These are phyloP conservation scores for Tolypocladium inflatum DNA, from an alignment of 2,329 filamentous ascomycete species.

Conservation along the genomic window DNA sequence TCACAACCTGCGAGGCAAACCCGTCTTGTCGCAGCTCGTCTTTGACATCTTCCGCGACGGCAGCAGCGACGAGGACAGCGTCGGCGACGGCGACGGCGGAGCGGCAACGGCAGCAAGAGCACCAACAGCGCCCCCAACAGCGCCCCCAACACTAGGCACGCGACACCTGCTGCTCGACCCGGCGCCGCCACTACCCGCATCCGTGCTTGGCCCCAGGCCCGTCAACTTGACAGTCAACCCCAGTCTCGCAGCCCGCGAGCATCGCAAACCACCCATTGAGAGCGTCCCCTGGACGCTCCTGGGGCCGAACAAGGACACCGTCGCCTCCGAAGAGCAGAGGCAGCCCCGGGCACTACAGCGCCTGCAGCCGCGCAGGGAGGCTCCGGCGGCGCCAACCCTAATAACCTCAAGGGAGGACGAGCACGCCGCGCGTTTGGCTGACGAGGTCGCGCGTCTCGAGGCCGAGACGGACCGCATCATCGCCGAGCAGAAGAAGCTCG, in stretches of 20 bases:
- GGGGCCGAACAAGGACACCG: not conserved
- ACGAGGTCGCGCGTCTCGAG: conserved; percentile 33
- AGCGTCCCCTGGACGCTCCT: not conserved
- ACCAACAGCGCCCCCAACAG: not conserved
- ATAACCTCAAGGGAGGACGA: not conserved
- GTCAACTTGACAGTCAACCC: conserved; percentile 14
- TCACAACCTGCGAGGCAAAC: conserved; percentile 23
- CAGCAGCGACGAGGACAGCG: not conserved
- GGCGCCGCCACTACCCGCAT: conserved; percentile 12
- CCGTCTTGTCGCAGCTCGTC: conserved; percentile 17
- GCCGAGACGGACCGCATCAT: conserved; percentile 38
- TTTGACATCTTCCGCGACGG: conserved; percentile 20
- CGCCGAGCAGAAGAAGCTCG: conserved; percentile 39
- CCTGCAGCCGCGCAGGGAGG: not conserved
- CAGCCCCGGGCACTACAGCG: not conserved
- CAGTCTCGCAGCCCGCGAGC: conserved; percentile 4
- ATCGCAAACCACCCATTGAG: conserved; percentile 2
- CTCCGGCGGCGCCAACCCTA: not conserved
- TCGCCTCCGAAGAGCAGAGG: not conserved
- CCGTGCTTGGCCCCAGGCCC: conserved; percentile 18
- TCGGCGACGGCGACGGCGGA: not conserved
- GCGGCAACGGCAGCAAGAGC: not conserved
- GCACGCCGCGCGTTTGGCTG: conserved; percentile 20
- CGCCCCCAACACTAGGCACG: not conserved
- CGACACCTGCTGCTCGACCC: not conserved